Base-by-base conservation (phyloP, 2,329 filamentous ascomycete genomes). In the Aspergillus unguis region DNA sequence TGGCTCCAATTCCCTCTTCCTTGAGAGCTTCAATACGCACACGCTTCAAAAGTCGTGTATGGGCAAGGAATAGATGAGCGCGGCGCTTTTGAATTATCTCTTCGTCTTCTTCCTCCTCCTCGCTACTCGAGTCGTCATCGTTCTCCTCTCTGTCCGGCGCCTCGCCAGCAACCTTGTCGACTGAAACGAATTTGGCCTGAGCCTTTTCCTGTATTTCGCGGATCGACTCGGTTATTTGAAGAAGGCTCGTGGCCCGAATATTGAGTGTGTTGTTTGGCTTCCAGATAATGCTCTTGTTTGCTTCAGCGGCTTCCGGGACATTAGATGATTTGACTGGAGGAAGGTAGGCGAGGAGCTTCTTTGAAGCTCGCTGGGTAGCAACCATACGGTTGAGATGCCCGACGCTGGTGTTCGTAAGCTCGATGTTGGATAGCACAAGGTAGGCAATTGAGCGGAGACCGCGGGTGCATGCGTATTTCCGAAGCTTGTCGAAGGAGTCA, bases 401-500 rank as follows among this genome's bases (percentile, higher is more conserved):
- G 1, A 63, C 60, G 10, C 60, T 58, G 42, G 54, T 62, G 37
- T 58, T 62, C 1, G 61, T 64, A 47, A 63, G 60, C 23, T 45
- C 55, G 6, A 61, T 55, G 26, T 65, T 55, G 2, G 63, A 62
- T 17, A 71, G 44, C 32, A 69, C 60, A 4, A 71, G 44, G 46
- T 65, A 69, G n/a, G 69, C 67, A n/a, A 71, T 59, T 3, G 69
- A 71, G 28, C 65, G 65, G 31, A 71, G 59, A 3, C 69, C 69
- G 9, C 68, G 60, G 11, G 67, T 67, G 43, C 66, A 68, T 3
- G 67, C 54, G 42, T 60, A 70, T n/a, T 51, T 55, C 45, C 60
- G 60, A 26, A 66, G 28, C 6, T 66, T 62, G 9, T 35, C 47
- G 9, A 49, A n/a, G 5, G 48, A 17, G 17, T 17, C 49, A 7